phyloP scores from a whole-genome alignment of 2,329 filamentous ascomycete genomes.

The Fusarium sp. region DNA sequence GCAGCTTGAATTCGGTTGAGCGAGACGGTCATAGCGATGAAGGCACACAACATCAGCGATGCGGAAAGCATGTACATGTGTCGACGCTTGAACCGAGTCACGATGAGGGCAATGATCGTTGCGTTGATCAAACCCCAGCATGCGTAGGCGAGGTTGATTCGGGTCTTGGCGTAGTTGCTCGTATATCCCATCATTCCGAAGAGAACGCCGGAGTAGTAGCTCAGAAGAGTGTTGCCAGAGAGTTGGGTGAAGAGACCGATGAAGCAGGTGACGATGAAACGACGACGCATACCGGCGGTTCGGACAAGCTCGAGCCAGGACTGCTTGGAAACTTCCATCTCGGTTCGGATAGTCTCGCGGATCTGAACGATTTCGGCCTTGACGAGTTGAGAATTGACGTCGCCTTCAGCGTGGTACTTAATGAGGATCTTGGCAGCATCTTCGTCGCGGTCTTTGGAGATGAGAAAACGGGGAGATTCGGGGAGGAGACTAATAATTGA shows the following conservation, averaged over 20 bases:
- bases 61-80: constrained; percentile 69
- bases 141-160: constrained; percentile 62
- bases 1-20: constrained; percentile 58
- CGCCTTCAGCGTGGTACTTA: constrained; percentile 68
- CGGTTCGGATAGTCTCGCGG: constrained; percentile 67
- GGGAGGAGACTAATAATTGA: constrained; percentile 35
- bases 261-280: constrained; percentile 63
- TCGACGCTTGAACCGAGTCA: constrained; percentile 64
- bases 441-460: constrained; percentile 52
- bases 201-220: constrained; percentile 52
- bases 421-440: constrained; percentile 54
- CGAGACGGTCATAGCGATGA: constrained; percentile 69
- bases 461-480: constrained; percentile 55
- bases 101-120: constrained; percentile 58
- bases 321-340: constrained; percentile 65
- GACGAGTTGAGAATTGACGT: constrained; percentile 66
- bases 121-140: constrained; percentile 63
- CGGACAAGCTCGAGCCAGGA: constrained; percentile 68
- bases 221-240: constrained; percentile 62
- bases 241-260: constrained; percentile 69
- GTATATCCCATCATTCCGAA: constrained; percentile 63
- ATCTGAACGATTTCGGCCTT: constrained; percentile 74
- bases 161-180: constrained; percentile 59
- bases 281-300: constrained; percentile 65
- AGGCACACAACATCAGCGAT: constrained; percentile 61